Base-by-base conservation (phyloP, 306 rosid species). In the Gillenia trifoliata region DNA sequence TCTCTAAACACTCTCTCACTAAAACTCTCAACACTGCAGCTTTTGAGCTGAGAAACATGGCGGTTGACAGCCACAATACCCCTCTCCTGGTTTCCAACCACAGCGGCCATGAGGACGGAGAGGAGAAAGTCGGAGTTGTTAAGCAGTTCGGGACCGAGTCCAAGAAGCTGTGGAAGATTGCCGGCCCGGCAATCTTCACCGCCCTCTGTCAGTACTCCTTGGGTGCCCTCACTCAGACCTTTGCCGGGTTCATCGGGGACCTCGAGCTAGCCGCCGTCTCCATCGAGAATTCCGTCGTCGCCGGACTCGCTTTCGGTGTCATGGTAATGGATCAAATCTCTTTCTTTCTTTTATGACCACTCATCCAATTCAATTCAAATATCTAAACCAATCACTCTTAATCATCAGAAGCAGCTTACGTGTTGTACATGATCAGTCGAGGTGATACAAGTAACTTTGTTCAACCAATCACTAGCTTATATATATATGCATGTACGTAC, bases 241-340 rank as follows among this genome's bases (percentile, higher is more conserved):
- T 89, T 68, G 57, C 81, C 17, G 94, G 97, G 47, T 80, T 29
- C 0, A 64, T 84, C 7, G 84, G 77, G 0, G 94, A 87, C 22
- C 71, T 91, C 7, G 88, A 86, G 25, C 97, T 91, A 62, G 97
- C 94, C 0, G 94, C 97, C 4, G 68, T 91, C 80, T 71, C 97
- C 1, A 88, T 91, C 38, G 97, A 80, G 76, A 91, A 89, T 75
- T 89, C 92, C 15, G 90, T 86, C 71, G 4, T 91, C 60, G 89
- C 87, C 17, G 97, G 97, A 23, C 71, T 91, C 0, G 90, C 94
- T 64, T 89, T 75, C 41, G 97, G 97, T 19, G 61, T 89, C 80
- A 81, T 91, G 94, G 97, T 91, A 86, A 26, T 26, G 17, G 31
- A 38, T 45, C 17, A 45, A 45, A 19, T 45, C 20, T 4, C 13